These are phyloP conservation scores for Cubamyces sp. DNA, from an alignment of 768 basidiomycete species.

Conservation along the genomic window DNA sequence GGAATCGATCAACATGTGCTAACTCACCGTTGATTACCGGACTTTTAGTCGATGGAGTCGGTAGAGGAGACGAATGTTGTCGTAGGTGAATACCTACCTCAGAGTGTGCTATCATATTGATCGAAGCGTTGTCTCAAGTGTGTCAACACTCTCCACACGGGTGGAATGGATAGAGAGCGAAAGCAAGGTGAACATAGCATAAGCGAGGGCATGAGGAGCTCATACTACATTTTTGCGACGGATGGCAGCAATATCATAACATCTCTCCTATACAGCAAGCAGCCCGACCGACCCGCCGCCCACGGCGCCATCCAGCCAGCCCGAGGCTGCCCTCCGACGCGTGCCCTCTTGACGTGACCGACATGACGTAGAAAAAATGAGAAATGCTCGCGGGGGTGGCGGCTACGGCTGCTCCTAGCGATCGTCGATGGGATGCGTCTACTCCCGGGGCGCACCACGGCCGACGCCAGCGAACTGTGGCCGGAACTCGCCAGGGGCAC, in stretches of 20 bases:
- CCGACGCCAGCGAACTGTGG: conserved; percentile 90
- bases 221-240: conserved; percentile 39
- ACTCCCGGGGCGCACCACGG: conserved; percentile 82
- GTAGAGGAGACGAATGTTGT: no score
- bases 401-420: conserved; percentile 12
- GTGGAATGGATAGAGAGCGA: not conserved
- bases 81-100: no score
- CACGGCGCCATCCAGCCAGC: conserved; percentile 19
- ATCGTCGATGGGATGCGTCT: conserved; percentile 18
- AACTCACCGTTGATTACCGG: no score
- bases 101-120: no score
- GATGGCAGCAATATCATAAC: conserved; percentile 30
- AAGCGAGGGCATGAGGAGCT: conserved; percentile 34
- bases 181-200: conserved; percentile 32
- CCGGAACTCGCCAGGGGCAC: conserved; percentile 83
- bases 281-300: conserved; percentile 24
- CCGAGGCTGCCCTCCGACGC: conserved; percentile 14
- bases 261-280: conserved; percentile 24
- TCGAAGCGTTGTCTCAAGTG: no score
- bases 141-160: no score
- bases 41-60: no score
- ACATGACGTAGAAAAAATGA: not conserved
- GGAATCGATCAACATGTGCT: no score
- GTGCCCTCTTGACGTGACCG: conserved; percentile 9
- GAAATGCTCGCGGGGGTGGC: not conserved